phyloP scores from a whole-genome alignment of 2,329 filamentous ascomycete species.

The Sporothrix pallida region DNA sequence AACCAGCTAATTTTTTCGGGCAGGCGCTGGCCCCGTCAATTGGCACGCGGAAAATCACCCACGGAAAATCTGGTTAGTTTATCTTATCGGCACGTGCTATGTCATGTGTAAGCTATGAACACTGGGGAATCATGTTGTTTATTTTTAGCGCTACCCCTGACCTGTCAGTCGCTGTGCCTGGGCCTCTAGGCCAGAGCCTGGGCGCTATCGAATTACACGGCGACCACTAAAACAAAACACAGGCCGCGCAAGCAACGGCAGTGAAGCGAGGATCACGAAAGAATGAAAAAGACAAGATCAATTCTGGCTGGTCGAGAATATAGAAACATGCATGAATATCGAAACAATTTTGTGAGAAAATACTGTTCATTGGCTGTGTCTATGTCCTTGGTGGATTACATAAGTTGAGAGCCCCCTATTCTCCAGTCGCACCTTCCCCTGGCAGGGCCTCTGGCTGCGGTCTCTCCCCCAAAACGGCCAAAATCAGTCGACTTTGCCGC shows the following conservation, averaged over 20 bases:
- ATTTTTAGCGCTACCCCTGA: constrained; percentile 31
- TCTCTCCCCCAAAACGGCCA: constrained; percentile 4
- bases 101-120: neutral
- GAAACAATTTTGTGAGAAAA: neutral
- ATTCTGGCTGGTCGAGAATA: neutral
- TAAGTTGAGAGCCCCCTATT: neutral
- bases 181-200: neutral
- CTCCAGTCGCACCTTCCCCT: constrained; percentile 4
- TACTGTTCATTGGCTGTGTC: neutral
- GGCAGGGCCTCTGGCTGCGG: neutral
- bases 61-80: constrained; percentile 30
- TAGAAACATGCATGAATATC: neutral
- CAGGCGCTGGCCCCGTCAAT: constrained; percentile 16
- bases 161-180: neutral
- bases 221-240: constrained; percentile 6
- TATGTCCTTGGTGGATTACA: neutral
- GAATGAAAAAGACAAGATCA: too few species aligned
- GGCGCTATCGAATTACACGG: neutral
- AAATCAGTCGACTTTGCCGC: constrained; percentile 50
- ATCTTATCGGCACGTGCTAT: constrained; percentile 29
- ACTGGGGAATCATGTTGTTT: neutral
- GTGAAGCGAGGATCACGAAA: neutral
- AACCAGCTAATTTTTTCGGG: constrained; percentile 36
- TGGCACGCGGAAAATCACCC: constrained; percentile 26
- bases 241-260: constrained; percentile 9